Evolutionary conservation across 345 rosid species (phyloP).

Genomic region (Atalantia buxifolia): DNA sequence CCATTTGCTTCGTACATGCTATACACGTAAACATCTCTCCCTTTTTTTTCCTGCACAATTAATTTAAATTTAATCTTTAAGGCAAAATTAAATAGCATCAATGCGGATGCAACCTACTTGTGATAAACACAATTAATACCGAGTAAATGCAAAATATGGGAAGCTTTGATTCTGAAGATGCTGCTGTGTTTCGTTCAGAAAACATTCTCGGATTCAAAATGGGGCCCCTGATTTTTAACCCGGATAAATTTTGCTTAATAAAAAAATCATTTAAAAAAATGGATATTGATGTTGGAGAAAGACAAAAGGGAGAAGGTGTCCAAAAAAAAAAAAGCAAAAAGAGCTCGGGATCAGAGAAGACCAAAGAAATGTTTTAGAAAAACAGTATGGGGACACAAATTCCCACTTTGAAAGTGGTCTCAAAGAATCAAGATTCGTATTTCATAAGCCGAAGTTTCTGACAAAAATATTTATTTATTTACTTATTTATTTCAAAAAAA

Average conservation of each 20-base stretch:
- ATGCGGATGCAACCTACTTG: background rate
- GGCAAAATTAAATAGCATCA: background rate
- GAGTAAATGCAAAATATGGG: background rate
- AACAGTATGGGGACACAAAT: slow-evolving; percentile 19
- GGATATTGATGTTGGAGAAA: slow-evolving; percentile 21
- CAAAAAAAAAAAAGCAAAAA: background rate
- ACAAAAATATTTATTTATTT: background rate
- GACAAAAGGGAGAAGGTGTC: slow-evolving; percentile 28
- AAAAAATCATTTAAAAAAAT: background rate
- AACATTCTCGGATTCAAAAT: background rate
- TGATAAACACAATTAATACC: background rate
- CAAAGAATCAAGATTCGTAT: background rate
- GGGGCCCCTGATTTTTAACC: background rate
- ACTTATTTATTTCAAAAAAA: background rate
- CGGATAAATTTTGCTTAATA: too few species aligned
- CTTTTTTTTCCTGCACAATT: background rate
- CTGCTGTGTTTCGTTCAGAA: background rate
- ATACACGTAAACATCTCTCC: slow-evolving; percentile 85
- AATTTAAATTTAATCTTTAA: background rate
- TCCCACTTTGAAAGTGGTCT: slow-evolving; percentile 19
- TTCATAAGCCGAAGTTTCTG: slow-evolving; percentile 36
- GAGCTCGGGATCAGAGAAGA: slow-evolving; percentile 49
- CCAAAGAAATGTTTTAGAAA: slow-evolving; percentile 18
- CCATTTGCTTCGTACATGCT: slow-evolving; percentile 85
- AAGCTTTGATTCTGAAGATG: background rate